Percentiles rank a stretch among this genome's conserved stretches.
Evolutionary conservation across 1,284 basidiomycete genomes (phyloP).

Genomic region (Marasmius oreades): DNA sequence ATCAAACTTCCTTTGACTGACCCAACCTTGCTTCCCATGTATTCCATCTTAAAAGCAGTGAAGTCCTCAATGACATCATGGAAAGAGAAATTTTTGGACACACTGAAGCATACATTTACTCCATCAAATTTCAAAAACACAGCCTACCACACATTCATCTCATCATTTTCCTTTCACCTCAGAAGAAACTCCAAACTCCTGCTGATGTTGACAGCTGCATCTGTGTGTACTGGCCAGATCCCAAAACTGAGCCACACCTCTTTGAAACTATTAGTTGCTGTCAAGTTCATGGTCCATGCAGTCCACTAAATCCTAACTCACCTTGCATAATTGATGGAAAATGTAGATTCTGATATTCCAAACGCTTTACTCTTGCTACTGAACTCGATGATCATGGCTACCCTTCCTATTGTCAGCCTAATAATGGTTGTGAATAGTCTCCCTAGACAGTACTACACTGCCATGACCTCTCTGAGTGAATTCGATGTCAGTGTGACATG

Average conservation of each 20-base stretch:
- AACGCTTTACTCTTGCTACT: slow-evolving; percentile 25
- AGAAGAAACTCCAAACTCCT: slow-evolving; percentile 5
- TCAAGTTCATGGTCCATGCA: slow-evolving; percentile 37
- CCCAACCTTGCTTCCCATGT: slow-evolving; percentile 40
- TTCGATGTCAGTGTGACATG: no score
- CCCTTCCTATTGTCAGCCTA: slow-evolving; percentile 22
- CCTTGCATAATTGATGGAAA: slow-evolving; percentile 30
- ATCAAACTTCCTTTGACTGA: slow-evolving; percentile 33
- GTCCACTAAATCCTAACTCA: slow-evolving; percentile 18
- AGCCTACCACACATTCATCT: slow-evolving; percentile 36
- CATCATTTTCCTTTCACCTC: slow-evolving; percentile 24
- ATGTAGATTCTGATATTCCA: slow-evolving; percentile 35
- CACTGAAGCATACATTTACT: no score
- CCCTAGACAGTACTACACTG: no score
- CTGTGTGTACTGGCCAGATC: slow-evolving; percentile 23
- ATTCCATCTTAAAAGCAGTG: slow-evolving; percentile 34
- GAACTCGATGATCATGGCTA: slow-evolving; percentile 29
- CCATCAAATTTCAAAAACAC: no score
- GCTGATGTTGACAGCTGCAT: slow-evolving; percentile 25
- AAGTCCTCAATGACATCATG: slow-evolving; percentile 28
- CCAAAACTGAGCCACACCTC: slow-evolving; percentile 20
- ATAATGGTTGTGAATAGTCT: no score
- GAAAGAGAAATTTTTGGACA: no score
- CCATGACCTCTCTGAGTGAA: no score
- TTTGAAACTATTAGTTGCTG: slow-evolving; percentile 19